Evolutionary conservation across 2,329 filamentous ascomycete genomes (phyloP), one percentile per base, ranked within the genome.

Genomic region (Aspergillus sp.): DNA sequence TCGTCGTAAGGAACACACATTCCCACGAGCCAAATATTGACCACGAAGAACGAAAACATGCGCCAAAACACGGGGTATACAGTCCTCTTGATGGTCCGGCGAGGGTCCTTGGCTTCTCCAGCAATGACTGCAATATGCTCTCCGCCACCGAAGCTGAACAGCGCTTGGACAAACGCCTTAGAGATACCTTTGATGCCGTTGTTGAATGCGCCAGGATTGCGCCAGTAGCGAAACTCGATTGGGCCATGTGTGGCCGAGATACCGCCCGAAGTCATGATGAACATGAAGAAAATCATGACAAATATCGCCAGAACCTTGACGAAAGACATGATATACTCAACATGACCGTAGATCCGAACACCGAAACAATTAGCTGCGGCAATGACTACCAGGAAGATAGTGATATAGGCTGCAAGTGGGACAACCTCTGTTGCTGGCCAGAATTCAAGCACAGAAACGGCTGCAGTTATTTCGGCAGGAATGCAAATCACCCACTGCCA

Each of bases 1-100:
- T 75, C 73, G 49, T 73, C 41, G 17, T 61, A 73, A 5, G 72
- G 71, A 2, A 75, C 69, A 36, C 70, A 73, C 72, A 75, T 73
- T 4, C 73, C 73, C 8, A 75, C 71, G 0, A 75, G 68, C 72
- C 72, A 75, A 54, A 75, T 73, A 41, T 73, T 73, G 7, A 74
- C 63, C 13, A 75, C 68, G 53, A 74, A 75, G 54, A 75, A 75
- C 2, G 66, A 67, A n/a, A 70, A 70, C 68, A 74, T 74, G 48
- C 72, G 70, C 70, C 69, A 74, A 56, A 74, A 74, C 8, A 74
- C 66, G 0, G 72, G 73, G 27, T 70, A 66, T 3, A 74, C 64
- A 1, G 70, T 71, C 5, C 66, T 70, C 56, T 71, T 72, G 56
- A 74, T 66, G 1, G 72, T 74, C 6, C 60, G 61, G 19, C 72